These are phyloP conservation scores for Basidiobolus meristosporus DNA, from an alignment of 371 early-diverging fungal species.

Conservation along the genomic window DNA sequence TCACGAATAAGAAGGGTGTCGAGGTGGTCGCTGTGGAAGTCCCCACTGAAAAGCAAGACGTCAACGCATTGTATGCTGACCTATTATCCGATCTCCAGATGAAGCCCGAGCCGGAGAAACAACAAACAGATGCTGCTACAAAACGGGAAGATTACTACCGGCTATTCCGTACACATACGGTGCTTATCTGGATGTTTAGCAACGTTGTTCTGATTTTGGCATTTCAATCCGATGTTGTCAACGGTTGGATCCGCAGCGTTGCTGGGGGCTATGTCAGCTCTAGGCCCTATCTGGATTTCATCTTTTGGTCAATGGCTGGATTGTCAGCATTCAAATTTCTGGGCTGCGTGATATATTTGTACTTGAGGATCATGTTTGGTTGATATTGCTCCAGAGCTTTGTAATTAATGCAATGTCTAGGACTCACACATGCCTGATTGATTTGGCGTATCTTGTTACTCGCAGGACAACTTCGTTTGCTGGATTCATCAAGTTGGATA, in stretches of 20 bases:
- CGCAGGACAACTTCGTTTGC: no score
- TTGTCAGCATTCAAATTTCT: conserved; percentile 53
- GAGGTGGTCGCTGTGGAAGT: conserved; percentile 12
- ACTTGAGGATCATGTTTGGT: conserved; percentile 21
- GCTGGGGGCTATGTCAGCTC: no score
- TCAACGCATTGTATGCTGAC: conserved; percentile 40
- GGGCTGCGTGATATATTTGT: conserved; percentile 43
- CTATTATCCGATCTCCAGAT: conserved; percentile 24
- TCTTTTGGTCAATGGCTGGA: conserved; percentile 66
- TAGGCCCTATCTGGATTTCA: conserved; percentile 33
- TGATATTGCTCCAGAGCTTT: no score
- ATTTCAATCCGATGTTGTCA: conserved; percentile 14
- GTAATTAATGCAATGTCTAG: no score
- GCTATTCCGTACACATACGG: conserved; percentile 59
- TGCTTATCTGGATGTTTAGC: conserved; percentile 64
- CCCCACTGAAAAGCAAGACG: conserved; percentile 14
- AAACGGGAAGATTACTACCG: conserved; percentile 75
- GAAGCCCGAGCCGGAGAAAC: conserved; percentile 13
- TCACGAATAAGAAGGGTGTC: conserved; percentile 10
- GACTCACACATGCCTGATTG: no score
- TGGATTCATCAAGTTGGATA: no score
- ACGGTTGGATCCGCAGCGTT: conserved; percentile 22
- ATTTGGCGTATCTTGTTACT: no score
- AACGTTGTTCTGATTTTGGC: conserved; percentile 51
- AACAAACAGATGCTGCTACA: conserved; percentile 48